Evolutionary conservation across 768 basidiomycete species (phyloP).

Genomic region (Leccinum fibrillosum): DNA sequence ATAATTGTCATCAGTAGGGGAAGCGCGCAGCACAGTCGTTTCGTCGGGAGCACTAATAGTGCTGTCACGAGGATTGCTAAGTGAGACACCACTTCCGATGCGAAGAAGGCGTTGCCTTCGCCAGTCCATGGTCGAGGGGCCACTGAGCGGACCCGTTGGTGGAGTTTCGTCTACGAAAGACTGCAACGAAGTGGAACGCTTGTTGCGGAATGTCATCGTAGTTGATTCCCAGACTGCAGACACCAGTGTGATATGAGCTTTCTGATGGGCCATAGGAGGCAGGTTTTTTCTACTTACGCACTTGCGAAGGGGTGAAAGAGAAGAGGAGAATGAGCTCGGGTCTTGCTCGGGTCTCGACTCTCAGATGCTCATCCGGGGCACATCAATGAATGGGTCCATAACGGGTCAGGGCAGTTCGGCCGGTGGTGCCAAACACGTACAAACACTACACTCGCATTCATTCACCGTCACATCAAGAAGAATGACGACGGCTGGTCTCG

Average conservation of each 20-base stretch:
- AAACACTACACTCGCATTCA: slow-evolving; percentile 15
- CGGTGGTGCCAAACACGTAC: slow-evolving; percentile 11
- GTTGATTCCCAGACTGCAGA: background rate
- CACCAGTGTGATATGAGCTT: background rate
- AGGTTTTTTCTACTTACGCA: background rate
- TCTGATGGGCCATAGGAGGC: too few species aligned
- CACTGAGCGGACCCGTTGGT: slow-evolving; percentile 38
- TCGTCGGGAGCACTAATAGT: slow-evolving; percentile 27
- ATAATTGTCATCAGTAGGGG: slow-evolving; percentile 41
- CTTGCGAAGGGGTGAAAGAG: background rate
- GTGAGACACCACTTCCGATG: slow-evolving; percentile 38
- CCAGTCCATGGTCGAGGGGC: slow-evolving; percentile 57
- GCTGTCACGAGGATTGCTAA: background rate
- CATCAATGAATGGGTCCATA: background rate
- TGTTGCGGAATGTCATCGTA: slow-evolving; percentile 18
- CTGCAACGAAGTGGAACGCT: slow-evolving; percentile 19
- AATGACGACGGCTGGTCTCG: slow-evolving; percentile 61
- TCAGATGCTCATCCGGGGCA: background rate
- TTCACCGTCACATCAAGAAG: slow-evolving; percentile 9
- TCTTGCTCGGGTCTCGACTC: background rate
- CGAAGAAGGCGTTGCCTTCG: slow-evolving; percentile 57
- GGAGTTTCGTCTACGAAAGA: slow-evolving; percentile 14
- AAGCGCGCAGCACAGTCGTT: slow-evolving; percentile 33
- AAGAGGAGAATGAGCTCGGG: background rate
- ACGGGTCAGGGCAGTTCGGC: background rate